Conservation (phyloP, 176 grass and related monocot species). For the Eragrostis curvula region DNA sequence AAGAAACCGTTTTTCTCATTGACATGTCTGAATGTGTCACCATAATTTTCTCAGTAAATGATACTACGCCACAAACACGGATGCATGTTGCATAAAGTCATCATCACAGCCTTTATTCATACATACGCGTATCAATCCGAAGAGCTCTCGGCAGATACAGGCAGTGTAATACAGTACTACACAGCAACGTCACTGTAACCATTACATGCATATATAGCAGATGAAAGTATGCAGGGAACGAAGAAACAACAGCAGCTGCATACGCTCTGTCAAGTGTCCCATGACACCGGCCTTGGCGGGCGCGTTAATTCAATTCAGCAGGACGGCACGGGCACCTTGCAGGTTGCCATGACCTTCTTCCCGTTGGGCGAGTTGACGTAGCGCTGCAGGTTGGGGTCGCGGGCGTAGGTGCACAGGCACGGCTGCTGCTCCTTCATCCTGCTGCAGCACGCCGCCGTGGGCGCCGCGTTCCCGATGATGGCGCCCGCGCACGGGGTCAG, state of each 20-base stretch:
- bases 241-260: not conserved
- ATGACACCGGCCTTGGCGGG: not conserved
- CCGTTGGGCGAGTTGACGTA: constrained; percentile 64
- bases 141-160: not conserved
- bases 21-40: not conserved
- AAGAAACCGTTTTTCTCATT: not conserved
- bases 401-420: constrained; percentile 80
- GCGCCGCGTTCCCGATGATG: constrained; percentile 47
- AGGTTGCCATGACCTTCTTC: constrained; percentile 48
- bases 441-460: constrained; percentile 60
- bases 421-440: constrained; percentile 68
- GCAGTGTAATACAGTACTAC: not conserved
- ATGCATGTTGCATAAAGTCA: not conserved
- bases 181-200: not conserved
- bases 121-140: not conserved
- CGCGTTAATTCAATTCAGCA: constrained; percentile 17
- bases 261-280: not conserved
- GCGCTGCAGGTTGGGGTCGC: constrained; percentile 62
- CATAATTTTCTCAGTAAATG: not conserved
- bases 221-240: not conserved
- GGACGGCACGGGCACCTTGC: constrained; percentile 48
- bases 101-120: constrained; percentile 32
- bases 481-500: constrained; percentile 69
- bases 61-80: not conserved
- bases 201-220: not conserved